Conservation (phyloP, 1,284 basidiomycete genomes). For the Puccinia novopanici region DNA sequence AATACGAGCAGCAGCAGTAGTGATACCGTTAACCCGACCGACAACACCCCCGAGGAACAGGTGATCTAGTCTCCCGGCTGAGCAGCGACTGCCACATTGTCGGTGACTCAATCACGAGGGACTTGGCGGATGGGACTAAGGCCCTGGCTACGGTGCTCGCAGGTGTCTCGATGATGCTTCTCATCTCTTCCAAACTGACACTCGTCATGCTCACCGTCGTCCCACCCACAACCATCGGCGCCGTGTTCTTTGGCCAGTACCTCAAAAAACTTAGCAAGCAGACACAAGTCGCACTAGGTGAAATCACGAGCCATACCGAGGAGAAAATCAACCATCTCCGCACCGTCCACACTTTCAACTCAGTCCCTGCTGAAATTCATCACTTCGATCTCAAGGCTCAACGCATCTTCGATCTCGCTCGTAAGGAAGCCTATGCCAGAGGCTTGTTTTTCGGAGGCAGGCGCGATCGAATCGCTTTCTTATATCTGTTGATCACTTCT, state of each 20-base stretch:
- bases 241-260: slow-evolving; percentile 94
- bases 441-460: slow-evolving; percentile 79
- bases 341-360: slow-evolving; percentile 90
- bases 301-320: slow-evolving; percentile 83
- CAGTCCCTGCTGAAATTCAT: slow-evolving; percentile 69
- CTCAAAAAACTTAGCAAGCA: slow-evolving; percentile 84
- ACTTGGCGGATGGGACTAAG: slow-evolving; percentile 81
- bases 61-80: slow-evolving; percentile 87
- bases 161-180: slow-evolving; percentile 94
- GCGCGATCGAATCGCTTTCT: slow-evolving; percentile 41
- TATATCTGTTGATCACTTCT: slow-evolving; percentile 54
- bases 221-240: slow-evolving; percentile 90
- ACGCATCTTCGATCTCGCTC: slow-evolving; percentile 73
- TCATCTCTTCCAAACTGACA: slow-evolving; percentile 85
- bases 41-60: slow-evolving; percentile 69
- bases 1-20: slow-evolving; percentile 64
- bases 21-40: slow-evolving; percentile 65
- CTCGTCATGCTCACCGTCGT: slow-evolving; percentile 90
- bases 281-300: slow-evolving; percentile 90
- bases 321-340: slow-evolving; percentile 90
- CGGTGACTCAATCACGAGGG: slow-evolving; percentile 89
- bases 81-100: slow-evolving; percentile 91
- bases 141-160: slow-evolving; percentile 84
- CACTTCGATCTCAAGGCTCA: slow-evolving; percentile 66
- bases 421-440: slow-evolving; percentile 83